phyloP scores from a whole-genome alignment of 2,329 filamentous ascomycete species.

The Talaromyces atroroseus region DNA sequence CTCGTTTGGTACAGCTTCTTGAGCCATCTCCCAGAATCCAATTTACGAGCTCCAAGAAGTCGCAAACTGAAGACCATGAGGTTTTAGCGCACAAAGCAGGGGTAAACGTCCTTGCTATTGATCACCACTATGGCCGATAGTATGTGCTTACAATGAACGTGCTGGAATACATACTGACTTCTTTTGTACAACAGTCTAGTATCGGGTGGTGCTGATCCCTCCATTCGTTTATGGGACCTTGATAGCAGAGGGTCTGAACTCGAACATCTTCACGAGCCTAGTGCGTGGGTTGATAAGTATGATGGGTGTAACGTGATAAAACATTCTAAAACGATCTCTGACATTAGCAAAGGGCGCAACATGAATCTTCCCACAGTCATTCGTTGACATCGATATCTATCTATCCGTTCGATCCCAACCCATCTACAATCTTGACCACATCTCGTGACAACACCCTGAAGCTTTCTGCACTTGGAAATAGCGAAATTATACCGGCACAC shows the following conservation, averaged over 20 bases:
- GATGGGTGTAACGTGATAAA: too few relatives aligned
- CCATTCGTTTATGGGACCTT: constrained; percentile 82
- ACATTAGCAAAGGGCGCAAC: constrained; percentile 20
- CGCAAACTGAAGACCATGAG: constrained; percentile 22
- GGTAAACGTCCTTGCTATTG: constrained; percentile 72
- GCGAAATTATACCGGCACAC: constrained; percentile 38
- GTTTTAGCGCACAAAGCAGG: constrained; percentile 65
- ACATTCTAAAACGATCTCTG: background rate
- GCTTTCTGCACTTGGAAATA: constrained; percentile 36
- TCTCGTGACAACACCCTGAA: constrained; percentile 44
- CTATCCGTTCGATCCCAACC: constrained; percentile 44
- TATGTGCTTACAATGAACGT: constrained; percentile 34
- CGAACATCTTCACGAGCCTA: constrained; percentile 50
- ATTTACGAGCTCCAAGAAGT: constrained; percentile 49
- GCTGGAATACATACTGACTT: background rate
- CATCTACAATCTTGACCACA: constrained; percentile 42
- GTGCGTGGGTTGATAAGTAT: constrained; percentile 39
- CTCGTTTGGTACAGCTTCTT: constrained; percentile 63
- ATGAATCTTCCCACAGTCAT: constrained; percentile 38
- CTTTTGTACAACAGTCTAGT: constrained; percentile 54
- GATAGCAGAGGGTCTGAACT: constrained; percentile 51
- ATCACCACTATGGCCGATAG: constrained; percentile 75
- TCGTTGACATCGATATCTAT: constrained; percentile 44
- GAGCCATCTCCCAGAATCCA: constrained; percentile 61
- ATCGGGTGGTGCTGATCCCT: constrained; percentile 80